phyloP scores from a whole-genome alignment of 805 yeast genomes.

The Ogataea populi-albae region DNA sequence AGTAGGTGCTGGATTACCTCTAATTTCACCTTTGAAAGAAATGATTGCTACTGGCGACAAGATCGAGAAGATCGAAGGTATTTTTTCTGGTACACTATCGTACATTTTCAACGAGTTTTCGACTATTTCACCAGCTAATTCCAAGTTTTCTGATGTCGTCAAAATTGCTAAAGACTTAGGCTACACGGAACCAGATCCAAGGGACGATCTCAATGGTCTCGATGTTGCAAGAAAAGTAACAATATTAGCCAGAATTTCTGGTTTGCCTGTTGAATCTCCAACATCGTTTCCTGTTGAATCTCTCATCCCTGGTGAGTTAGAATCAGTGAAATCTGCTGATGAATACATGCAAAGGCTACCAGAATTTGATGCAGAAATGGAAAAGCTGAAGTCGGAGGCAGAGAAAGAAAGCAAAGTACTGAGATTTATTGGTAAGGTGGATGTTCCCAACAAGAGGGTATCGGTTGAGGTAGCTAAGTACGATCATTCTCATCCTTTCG shows the following conservation, averaged over 20 bases:
- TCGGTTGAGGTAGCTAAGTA: slow-evolving; percentile 89
- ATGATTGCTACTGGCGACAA: slow-evolving; percentile 90
- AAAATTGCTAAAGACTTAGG: slow-evolving; percentile 85
- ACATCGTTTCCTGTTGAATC: slow-evolving; percentile 93
- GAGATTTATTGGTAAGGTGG: slow-evolving; percentile 91
- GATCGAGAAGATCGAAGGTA: slow-evolving; percentile 89
- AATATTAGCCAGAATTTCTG: slow-evolving; percentile 90
- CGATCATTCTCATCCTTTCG: slow-evolving; percentile 89
- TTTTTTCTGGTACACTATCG: slow-evolving; percentile 92
- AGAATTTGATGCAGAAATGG: slow-evolving; percentile 75
- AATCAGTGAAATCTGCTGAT: slow-evolving; percentile 63
- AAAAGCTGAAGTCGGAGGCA: slow-evolving; percentile 75
- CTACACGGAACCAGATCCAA: slow-evolving; percentile 98
- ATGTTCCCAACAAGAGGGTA: slow-evolving; percentile 63
- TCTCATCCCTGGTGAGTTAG: slow-evolving; percentile 84
- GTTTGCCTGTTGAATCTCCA: slow-evolving; percentile 80
- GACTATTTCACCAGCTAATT: slow-evolving; percentile 54
- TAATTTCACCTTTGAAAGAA: slow-evolving; percentile 84
- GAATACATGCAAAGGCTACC: slow-evolving; percentile 84
- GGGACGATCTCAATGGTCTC: slow-evolving; percentile 96
- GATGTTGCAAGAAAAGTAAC: slow-evolving; percentile 99
- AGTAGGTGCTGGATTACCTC: slow-evolving; percentile 98
- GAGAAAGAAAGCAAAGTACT: slow-evolving; percentile 80
- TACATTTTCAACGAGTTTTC: slow-evolving; percentile 94
- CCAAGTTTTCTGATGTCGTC: slow-evolving; percentile 88